These are phyloP conservation scores for Alternaria atra DNA, from an alignment of 2,329 filamentous ascomycete genomes.

Conservation along the genomic window DNA sequence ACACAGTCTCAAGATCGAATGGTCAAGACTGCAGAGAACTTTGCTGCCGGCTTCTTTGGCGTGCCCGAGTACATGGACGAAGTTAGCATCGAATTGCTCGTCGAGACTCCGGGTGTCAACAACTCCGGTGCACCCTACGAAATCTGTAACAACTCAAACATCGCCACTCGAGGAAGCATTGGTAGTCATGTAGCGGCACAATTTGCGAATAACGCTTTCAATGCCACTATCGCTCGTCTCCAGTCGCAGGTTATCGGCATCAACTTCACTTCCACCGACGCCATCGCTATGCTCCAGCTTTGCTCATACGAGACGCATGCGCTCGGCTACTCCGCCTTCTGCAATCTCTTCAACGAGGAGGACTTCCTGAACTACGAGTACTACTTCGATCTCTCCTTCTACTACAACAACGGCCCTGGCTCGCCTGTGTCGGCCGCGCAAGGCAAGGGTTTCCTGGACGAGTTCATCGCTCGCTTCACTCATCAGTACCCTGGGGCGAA, in stretches of 20 bases:
- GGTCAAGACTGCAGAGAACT: conserved; percentile 46
- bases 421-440: conserved; percentile 44
- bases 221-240: conserved; percentile 38
- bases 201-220: conserved; percentile 41
- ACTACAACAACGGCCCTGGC: conserved; percentile 45
- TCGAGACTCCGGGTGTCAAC: conserved; percentile 36
- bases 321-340: conserved; percentile 57
- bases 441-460: conserved; percentile 44
- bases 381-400: conserved; percentile 54
- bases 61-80: conserved; percentile 41
- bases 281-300: conserved; percentile 53
- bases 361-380: conserved; percentile 58
- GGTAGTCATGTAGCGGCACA: conserved; percentile 33
- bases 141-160: conserved; percentile 41
- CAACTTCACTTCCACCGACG: conserved; percentile 47
- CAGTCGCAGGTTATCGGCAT: conserved; percentile 39
- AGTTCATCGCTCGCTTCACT: conserved; percentile 42
- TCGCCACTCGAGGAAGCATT: conserved; percentile 37
- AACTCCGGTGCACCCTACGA: conserved; percentile 44
- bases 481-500: conserved; percentile 29
- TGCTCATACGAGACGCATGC: conserved; percentile 48
- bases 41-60: conserved; percentile 45
- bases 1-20: conserved; percentile 45
- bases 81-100: conserved; percentile 43
- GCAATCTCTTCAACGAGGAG: conserved; percentile 53